Conservation (phyloP, 1,284 basidiomycete genomes). For the Ceratobasidium sp. region DNA sequence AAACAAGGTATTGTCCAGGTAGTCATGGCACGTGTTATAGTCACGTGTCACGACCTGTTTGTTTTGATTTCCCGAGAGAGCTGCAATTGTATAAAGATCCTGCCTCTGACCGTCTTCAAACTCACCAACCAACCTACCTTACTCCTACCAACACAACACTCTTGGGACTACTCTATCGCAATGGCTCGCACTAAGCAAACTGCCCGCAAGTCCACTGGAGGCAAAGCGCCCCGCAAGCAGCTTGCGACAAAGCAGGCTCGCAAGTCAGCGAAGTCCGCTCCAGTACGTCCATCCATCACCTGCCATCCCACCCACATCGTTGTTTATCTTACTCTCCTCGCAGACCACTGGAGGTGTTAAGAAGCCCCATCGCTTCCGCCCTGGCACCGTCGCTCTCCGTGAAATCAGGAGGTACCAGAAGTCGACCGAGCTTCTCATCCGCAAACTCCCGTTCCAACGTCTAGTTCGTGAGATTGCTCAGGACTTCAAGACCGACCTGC, state of each 20-base stretch:
- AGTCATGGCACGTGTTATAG: too few species aligned
- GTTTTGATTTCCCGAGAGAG: constrained; percentile 2
- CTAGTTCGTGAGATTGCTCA: constrained; percentile 71
- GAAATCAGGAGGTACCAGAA: constrained; percentile 88
- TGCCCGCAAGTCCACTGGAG: constrained; percentile 71
- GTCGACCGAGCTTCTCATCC: constrained; percentile 71
- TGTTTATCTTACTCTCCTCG: constrained; percentile 52
- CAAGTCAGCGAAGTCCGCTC: constrained; percentile 50
- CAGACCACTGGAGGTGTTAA: constrained; percentile 73
- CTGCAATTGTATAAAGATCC: constrained; percentile 33
- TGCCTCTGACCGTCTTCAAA: not conserved
- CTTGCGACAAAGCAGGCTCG: constrained; percentile 53
- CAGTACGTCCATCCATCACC: constrained; percentile 23
- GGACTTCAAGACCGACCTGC: constrained; percentile 71
- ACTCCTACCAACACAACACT: constrained; percentile 8
- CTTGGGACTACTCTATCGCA: not conserved
- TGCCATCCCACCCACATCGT: not conserved
- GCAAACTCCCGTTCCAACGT: constrained; percentile 69
- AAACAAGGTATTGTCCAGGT: too few species aligned
- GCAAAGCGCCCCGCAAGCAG: constrained; percentile 65
- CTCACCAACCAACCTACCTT: not conserved
- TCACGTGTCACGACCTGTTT: constrained; percentile 6
- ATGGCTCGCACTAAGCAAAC: constrained; percentile 65
- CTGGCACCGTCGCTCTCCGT: constrained; percentile 81
- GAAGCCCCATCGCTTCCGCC: constrained; percentile 77